Evolutionary conservation across 1,284 basidiomycete species (phyloP).

Genomic region (Testicularia cyperi): DNA sequence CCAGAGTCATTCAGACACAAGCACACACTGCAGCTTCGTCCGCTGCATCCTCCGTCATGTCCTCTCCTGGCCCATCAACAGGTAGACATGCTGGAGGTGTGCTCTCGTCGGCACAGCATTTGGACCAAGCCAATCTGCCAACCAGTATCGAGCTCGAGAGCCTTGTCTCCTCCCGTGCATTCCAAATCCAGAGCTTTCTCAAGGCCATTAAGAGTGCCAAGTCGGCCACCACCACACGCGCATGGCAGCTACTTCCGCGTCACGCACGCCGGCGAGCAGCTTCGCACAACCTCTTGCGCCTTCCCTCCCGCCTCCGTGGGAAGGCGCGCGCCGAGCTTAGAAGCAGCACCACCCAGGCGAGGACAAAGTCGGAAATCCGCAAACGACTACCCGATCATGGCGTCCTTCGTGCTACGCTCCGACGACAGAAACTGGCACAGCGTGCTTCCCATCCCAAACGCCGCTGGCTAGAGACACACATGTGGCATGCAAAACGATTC

Average conservation of each 20-base stretch:
- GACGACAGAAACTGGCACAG: slow-evolving; percentile 29
- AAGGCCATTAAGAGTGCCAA: slow-evolving; percentile 33
- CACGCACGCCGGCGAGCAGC: slow-evolving; percentile 52
- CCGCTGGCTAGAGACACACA: slow-evolving; percentile 58
- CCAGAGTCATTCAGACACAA: slow-evolving; percentile 28
- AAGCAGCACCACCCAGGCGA: slow-evolving; percentile 49
- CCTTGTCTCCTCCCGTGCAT: slow-evolving; percentile 32
- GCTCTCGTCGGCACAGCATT: not conserved
- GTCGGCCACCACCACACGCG: slow-evolving; percentile 43
- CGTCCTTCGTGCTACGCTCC: slow-evolving; percentile 23
- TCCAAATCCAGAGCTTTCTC: slow-evolving; percentile 40
- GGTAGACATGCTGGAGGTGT: not conserved
- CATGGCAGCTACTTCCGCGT: slow-evolving; percentile 58
- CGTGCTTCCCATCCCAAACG: slow-evolving; percentile 33
- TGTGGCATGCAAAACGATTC: slow-evolving; percentile 59
- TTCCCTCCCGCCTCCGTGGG: slow-evolving; percentile 47
- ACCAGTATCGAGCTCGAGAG: slow-evolving; percentile 31
- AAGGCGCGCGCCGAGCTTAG: slow-evolving; percentile 53
- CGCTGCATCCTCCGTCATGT: not conserved
- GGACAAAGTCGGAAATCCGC: slow-evolving; percentile 38
- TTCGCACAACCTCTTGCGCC: slow-evolving; percentile 55
- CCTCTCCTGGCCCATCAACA: not conserved
- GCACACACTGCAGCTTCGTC: slow-evolving; percentile 1
- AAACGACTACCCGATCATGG: slow-evolving; percentile 39
- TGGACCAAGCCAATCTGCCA: slow-evolving; percentile 7